Percentiles rank a stretch among this genome's conserved stretches.
These are phyloP conservation scores for Perilla frutescens DNA, from an alignment of 257 asterid species.

Conservation along the genomic window DNA sequence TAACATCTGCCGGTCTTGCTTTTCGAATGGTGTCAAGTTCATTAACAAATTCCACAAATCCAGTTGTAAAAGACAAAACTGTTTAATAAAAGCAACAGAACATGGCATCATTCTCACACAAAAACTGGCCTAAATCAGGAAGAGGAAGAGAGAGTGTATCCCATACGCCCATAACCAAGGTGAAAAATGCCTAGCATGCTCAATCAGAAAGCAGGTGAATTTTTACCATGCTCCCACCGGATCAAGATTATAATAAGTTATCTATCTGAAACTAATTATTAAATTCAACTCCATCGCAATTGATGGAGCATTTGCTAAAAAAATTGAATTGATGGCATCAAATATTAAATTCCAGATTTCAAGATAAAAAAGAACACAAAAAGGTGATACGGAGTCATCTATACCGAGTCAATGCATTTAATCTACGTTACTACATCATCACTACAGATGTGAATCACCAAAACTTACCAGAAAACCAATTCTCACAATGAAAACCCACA, in stretches of 20 bases:
- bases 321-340: constrained; percentile 11
- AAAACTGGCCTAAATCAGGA: neutral
- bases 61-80: neutral
- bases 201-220: constrained; percentile 19
- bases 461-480: constrained; percentile 6
- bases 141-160: neutral
- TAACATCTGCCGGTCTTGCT: neutral
- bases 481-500: constrained; percentile 27
- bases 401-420: constrained; percentile 26
- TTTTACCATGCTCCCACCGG: neutral
- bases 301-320: neutral
- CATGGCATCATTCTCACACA: constrained; percentile 12
- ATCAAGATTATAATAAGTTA: constrained; percentile 17
- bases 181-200: neutral
- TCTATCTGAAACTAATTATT: constrained; percentile 5
- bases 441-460: neutral
- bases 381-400: constrained; percentile 13
- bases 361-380: neutral
- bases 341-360: neutral
- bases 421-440: constrained; percentile 2
- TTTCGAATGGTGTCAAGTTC: neutral
- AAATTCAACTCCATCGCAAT: constrained; percentile 1
- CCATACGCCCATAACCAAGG: constrained; percentile 11
- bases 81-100: constrained; percentile 10
- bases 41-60: neutral